phyloP scores from a whole-genome alignment of 768 basidiomycete genomes.

The Amylocystis lapponica region DNA sequence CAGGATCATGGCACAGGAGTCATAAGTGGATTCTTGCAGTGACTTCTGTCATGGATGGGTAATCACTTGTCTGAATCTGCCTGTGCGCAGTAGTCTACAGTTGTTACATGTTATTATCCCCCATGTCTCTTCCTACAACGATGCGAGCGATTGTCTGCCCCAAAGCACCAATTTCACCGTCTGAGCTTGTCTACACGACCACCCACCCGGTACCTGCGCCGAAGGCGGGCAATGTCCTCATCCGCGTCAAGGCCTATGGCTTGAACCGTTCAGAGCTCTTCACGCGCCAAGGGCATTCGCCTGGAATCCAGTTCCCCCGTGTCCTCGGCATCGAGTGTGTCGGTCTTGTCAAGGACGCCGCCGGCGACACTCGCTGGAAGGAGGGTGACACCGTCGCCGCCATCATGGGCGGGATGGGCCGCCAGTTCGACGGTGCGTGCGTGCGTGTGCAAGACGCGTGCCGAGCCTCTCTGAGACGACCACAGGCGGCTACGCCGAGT shows the following conservation, averaged over 20 bases:
- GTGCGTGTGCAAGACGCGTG: not conserved
- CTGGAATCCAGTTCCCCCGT: constrained; percentile 1
- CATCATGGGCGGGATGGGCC: constrained; percentile 3
- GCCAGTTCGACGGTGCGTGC: constrained; percentile 2
- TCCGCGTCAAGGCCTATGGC: constrained; percentile 3
- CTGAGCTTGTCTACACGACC: constrained; percentile 4
- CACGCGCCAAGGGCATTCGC: constrained; percentile 3
- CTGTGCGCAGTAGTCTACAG: too few species aligned
- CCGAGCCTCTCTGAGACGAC: not conserved
- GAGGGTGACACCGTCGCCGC: constrained; percentile 3
- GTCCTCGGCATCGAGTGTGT: constrained; percentile 4
- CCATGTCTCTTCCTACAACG: too few species aligned
- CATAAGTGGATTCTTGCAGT: too few species aligned
- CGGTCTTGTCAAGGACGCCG: constrained; percentile 1
- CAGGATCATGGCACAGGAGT: too few species aligned
- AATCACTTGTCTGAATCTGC: too few species aligned
- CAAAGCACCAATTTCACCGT: constrained; percentile 1
- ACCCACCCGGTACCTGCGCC: not conserved
- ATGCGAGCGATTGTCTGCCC: constrained; percentile 3
- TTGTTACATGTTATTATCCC: too few species aligned
- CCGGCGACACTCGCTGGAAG: constrained; percentile 1
- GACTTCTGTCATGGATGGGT: too few species aligned
- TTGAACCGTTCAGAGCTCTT: constrained; percentile 4
- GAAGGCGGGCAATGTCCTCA: constrained; percentile 4
- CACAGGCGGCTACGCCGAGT: constrained; percentile 2